Base-by-base conservation (phyloP, 495 filamentous ascomycete genomes). In the Sordaria brevicollis region DNA sequence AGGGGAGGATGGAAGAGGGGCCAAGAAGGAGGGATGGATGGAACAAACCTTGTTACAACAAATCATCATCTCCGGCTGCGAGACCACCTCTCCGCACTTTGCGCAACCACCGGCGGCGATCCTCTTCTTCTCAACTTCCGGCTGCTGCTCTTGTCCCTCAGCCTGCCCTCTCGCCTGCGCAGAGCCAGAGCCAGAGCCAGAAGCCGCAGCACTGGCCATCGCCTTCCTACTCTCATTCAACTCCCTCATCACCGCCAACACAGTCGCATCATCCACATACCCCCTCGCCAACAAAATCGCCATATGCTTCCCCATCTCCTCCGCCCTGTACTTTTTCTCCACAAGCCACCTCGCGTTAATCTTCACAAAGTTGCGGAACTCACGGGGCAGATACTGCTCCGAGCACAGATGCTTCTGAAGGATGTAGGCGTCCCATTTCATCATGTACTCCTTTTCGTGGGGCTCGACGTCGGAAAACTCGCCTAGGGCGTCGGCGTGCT, bases 371-470 rank as follows among this genome's bases (percentile, higher is more conserved):
- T 71, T 75, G 21, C 83, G 35, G 65, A 85, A 80, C 37, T 81
- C 78, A 8, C 80, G 78, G 35, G 82, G 81, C 10, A 86, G 72
- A 70, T 83, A 83, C 37, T 77, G 79, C 21, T 79, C 77, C n/a
- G 82, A 81, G 10, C 81, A 85, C 34, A 86, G 72, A 65, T 80
- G 80, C 71, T 81, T 77, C 35, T 71, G 74, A 41, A 83, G 79
- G 33, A 85, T 81, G 57, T 82, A 86, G 3, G 79, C 76, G 67
- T 87, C 84, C 83, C 84, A 87, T 65, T 81, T 79, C 57, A 76
- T 77, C 70, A 86, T 79, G 68, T 83, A 86, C 69, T 86, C 85
- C 68, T 84, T 85, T 67, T 87, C 85, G 15, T 77, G 77, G 15
- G 75, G 76, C 19, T 81, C 77, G 11, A 86, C 76, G 70, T 86